These are phyloP conservation scores for Pseudogymnoascus pannorum DNA, from an alignment of 2,329 filamentous ascomycete genomes.

Conservation along the genomic window DNA sequence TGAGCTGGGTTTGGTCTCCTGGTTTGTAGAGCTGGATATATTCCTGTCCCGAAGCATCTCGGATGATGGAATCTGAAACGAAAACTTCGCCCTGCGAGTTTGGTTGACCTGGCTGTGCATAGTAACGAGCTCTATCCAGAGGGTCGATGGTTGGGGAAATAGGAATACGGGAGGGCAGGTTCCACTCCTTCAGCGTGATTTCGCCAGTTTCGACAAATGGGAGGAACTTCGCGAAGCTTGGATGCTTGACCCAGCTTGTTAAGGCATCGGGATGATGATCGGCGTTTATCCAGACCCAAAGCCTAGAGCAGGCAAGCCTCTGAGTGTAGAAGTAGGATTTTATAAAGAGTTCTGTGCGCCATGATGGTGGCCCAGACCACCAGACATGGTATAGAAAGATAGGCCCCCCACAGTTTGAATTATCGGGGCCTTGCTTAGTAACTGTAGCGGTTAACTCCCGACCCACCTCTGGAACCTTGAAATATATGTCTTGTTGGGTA, in stretches of 20 bases:
- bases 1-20: background rate
- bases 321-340: constrained; percentile 4
- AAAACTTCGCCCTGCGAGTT: constrained; percentile 1
- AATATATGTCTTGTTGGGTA: background rate
- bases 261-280: background rate
- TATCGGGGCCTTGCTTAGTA: background rate
- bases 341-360: background rate
- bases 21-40: background rate
- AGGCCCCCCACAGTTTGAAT: background rate
- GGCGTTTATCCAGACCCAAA: background rate
- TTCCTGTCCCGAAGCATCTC: background rate
- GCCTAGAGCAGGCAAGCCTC: background rate
- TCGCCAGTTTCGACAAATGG: background rate
- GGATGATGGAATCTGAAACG: background rate
- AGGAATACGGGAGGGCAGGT: background rate
- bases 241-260: background rate
- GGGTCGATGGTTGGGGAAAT: background rate
- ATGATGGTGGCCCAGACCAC: background rate
- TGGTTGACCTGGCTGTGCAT: background rate
- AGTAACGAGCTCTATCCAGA: background rate
- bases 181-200: constrained; percentile 1
- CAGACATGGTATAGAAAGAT: constrained; percentile 2
- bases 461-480: background rate
- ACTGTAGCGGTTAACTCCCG: background rate
- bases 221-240: background rate